Percentiles rank a stretch among this genome's conserved stretches.
Evolutionary conservation across 2,329 filamentous ascomycete species (phyloP).

Genomic region (Penicillium sp.): DNA sequence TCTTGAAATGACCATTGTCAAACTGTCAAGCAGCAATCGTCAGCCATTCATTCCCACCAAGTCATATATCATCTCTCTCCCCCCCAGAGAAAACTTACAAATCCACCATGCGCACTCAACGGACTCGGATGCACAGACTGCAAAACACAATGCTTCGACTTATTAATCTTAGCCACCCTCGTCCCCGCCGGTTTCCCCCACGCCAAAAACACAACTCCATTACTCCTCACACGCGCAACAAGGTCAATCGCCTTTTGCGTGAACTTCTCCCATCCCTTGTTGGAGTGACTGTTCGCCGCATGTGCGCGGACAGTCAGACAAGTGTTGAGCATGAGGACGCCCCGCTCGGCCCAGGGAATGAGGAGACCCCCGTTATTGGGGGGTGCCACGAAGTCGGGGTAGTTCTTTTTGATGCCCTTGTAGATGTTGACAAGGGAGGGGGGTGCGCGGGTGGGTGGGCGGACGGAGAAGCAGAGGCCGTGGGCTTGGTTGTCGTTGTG

Average conservation of each 20-base stretch:
- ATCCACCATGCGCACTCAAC: constrained; percentile 81
- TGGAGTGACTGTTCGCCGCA: constrained; percentile 82
- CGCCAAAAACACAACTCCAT: constrained; percentile 91
- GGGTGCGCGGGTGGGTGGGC: constrained; percentile 83
- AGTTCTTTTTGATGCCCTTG: constrained; percentile 84
- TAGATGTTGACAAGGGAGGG: constrained; percentile 96
- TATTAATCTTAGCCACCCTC: constrained; percentile 75
- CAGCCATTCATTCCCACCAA: no score
- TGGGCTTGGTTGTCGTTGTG: constrained; percentile 96
- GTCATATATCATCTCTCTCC: no score
- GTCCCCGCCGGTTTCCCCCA: constrained; percentile 89
- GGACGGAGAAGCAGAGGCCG: constrained; percentile 93
- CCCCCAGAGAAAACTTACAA: constrained; percentile 65
- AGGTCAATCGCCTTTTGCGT: constrained; percentile 91
- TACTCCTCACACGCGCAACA: constrained; percentile 75
- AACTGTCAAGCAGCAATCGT: no score
- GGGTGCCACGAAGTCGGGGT: constrained; percentile 77
- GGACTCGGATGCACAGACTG: constrained; percentile 91
- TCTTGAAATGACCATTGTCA: constrained; percentile 54
- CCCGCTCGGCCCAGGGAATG: constrained; percentile 91
- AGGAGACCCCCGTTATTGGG: constrained; percentile 80
- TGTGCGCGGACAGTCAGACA: constrained; percentile 92
- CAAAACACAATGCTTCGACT: constrained; percentile 77
- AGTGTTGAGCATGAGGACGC: constrained; percentile 92
- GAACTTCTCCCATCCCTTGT: constrained; percentile 89